Base-by-base conservation (phyloP, 2,329 filamentous ascomycete species). In the Claviceps pusilla region DNA sequence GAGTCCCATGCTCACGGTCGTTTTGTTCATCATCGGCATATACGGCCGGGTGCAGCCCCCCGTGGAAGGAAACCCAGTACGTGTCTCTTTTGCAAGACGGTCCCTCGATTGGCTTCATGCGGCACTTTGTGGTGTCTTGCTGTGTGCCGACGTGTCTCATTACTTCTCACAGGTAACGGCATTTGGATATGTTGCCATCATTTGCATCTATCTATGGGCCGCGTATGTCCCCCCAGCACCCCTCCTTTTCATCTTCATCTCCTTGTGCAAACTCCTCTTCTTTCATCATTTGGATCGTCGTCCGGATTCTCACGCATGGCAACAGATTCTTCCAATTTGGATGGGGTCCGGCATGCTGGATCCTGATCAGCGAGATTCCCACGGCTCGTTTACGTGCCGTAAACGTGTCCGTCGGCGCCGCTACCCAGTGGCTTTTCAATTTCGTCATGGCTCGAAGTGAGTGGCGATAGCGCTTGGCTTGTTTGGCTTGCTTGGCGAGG, bases 341-440 rank as follows among this genome's bases (percentile, higher is more conserved):
- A 11, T 87, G 84, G 84, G 84, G 84, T 0, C 82, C 82, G 0
- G 80, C 80, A 37, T 85, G 81, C 69, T 87, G 84, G 83, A 85
- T 86, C 62, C 81, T 86, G 61, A 77, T 85, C 3, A 67, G 65
- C 31, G 84, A 88, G 66, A 87, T 87, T 55, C 83, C 83, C 0
- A 82, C 81, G 7, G 80, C 82, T 0, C 73, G 84, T 39, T 72
- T 87, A 7, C 72, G 84, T 54, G 79, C 79, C 19, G 69, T 84
- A 59, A 87, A 86, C 61, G 83, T 87, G 7, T 77, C 83, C 1
- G 72, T 87, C 49, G 83, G 77, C 0, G 83, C 84, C 0, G 80
- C 79, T 1, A 85, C 80, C 0, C 83, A 87, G 62, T 86, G 83
- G 83, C 66, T 87, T 4, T 87, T 87, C 67, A 88, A 88, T 64